A percentile compares a stretch with the other conserved stretches of the same genome.
These are phyloP conservation scores for Salvia miltiorrhiza DNA, from an alignment of 257 asterid genomes.

Conservation along the genomic window DNA sequence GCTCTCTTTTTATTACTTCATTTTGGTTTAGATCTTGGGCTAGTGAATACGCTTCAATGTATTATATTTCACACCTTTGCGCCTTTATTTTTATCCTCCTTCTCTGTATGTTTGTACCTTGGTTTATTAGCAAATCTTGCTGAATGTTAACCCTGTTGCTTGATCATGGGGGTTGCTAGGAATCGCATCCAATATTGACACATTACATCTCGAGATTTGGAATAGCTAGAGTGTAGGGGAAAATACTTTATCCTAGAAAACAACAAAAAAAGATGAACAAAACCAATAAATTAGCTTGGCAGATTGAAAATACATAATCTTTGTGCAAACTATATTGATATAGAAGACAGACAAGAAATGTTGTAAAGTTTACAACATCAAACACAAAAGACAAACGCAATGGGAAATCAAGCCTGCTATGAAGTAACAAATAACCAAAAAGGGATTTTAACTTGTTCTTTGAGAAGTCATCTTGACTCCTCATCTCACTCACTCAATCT, in stretches of 20 bases:
- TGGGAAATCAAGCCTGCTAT: conserved; percentile 31
- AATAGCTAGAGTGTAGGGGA: not conserved
- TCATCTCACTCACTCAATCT: conserved; percentile 34
- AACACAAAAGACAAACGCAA: conserved; percentile 25
- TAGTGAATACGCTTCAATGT: too few species aligned
- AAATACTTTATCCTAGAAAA: too few species aligned
- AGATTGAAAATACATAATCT: not conserved
- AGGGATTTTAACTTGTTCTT: conserved; percentile 22
- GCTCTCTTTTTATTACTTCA: too few species aligned
- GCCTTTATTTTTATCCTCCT: too few species aligned
- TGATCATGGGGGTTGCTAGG: too few species aligned
- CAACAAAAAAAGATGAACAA: not conserved
- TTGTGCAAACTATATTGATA: conserved; percentile 39
- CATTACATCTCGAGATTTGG: not conserved
- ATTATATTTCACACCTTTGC: too few species aligned
- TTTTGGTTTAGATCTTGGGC: too few species aligned
- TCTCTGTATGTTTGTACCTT: too few species aligned
- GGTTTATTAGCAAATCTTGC: too few species aligned
- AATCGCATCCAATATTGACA: not conserved
- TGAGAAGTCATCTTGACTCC: conserved; percentile 44
- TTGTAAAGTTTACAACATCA: conserved; percentile 63
- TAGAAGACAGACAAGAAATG: conserved; percentile 31
- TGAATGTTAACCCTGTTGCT: too few species aligned
- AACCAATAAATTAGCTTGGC: not conserved
- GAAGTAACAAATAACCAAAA: conserved; percentile 30